These are phyloP conservation scores for Kernera saxatilis DNA, from an alignment of 345 rosid genomes.

Conservation along the genomic window DNA sequence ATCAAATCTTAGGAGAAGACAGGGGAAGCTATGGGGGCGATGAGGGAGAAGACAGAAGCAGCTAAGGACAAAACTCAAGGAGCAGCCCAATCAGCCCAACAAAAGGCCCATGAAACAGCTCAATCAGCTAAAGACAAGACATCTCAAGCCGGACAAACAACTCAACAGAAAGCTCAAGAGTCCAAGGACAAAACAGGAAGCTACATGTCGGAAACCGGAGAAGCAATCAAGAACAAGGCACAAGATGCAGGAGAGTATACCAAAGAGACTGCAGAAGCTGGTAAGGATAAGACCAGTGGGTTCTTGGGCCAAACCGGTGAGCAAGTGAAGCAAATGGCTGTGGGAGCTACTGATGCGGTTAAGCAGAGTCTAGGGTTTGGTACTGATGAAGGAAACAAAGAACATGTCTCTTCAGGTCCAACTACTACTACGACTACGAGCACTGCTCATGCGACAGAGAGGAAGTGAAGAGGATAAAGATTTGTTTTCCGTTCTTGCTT, in stretches of 20 bases:
- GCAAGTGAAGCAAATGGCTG: constrained; percentile 46
- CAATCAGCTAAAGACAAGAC: constrained; percentile 25
- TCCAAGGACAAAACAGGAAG: constrained; percentile 28
- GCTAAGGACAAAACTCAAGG: constrained; percentile 27
- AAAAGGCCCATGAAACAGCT: constrained; percentile 23
- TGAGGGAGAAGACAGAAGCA: constrained; percentile 32
- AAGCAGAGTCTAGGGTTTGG: constrained; percentile 46
- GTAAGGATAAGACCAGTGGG: constrained; percentile 40
- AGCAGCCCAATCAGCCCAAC: constrained; percentile 16
- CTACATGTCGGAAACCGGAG: constrained; percentile 22
- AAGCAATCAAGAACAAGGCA: constrained; percentile 29
- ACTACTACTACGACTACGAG: constrained; percentile 5
- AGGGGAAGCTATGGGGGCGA: constrained; percentile 13
- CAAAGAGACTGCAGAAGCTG: constrained; percentile 32
- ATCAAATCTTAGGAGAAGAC: constrained; percentile 30
- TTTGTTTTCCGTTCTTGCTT: background rate
- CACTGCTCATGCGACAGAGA: constrained; percentile 6
- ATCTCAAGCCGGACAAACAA: constrained; percentile 9
- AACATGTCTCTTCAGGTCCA: constrained; percentile 3
- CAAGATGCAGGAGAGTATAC: constrained; percentile 18
- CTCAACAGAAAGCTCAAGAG: constrained; percentile 27
- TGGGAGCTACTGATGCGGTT: constrained; percentile 46
- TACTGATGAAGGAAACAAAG: constrained; percentile 12
- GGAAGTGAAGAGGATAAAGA: background rate
- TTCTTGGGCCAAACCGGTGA: constrained; percentile 47